Evolutionary conservation across 2,329 filamentous ascomycete species (phyloP), one percentile per base, ranked within the genome.

Genomic region (Alternaria hordeiaustralica): DNA sequence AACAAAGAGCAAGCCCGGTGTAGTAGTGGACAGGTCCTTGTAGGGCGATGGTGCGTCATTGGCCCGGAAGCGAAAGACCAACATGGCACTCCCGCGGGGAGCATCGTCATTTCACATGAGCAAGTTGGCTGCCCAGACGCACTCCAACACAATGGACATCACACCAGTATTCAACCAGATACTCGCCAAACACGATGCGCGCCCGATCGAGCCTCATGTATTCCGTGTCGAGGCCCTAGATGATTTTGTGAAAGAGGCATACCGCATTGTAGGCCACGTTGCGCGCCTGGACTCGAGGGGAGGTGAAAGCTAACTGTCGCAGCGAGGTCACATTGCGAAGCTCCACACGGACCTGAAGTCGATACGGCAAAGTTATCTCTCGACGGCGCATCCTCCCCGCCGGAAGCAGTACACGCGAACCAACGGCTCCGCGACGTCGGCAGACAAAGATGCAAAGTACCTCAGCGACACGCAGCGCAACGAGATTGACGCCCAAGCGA

Each of bases 191-290:
- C 87, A 87, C 65, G 82, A 87, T 79, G 85, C 86, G 47, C 82
- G 83, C 26, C 81, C 84, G 8, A 84, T 86, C 12, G 68, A 85
- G 81, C 71, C 78, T 59, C 77, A 81, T 64, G 75, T 74, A 11
- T 83, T 80, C 65, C 77, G 77, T 63, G 72, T 80, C 55, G 76
- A 77, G 50, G 73, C 75, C 57, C 87, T 96, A 55, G 92, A 97
- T 78, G 91, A 92, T 73, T 99, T 98, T 78, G 84, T 98, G 33
- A 94, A 95, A 77, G 95, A 98, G 82, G 96, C 96, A 57, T 96
- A 97, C 82, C 89, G 91, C 78, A 97, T 98, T 80, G 94, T 96
- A 83, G 75, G 87, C 80, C 55, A 75, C 74, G 66, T 71, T 68
- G 65, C 68, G 60, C 33, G 47, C 50, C 57, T 56, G 55, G 41